Base-by-base conservation (phyloP, 2,329 filamentous ascomycete species). In the Knufia petricola region DNA sequence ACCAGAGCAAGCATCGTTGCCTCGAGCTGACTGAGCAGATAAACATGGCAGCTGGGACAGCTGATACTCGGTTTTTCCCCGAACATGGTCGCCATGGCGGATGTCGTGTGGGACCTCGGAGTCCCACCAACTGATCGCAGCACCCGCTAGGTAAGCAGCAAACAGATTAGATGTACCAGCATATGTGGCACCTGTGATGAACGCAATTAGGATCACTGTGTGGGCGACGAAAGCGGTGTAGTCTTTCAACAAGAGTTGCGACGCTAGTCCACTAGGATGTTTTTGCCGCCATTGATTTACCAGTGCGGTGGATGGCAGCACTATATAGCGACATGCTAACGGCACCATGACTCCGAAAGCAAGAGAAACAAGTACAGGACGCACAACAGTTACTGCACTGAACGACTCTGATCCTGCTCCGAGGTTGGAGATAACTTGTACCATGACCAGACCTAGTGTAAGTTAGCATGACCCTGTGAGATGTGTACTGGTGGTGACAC, bases 391-490 rank as follows among this genome's bases (percentile, higher is more conserved):
- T 3, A 66, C 56, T 1, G 65, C 63, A 36, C 55, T 64, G 52
- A 75, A 63, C 2, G 54, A 57, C 7, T 54, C 45, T 2, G 52
- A 46, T 38, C 52, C 56, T 39, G 61, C 47, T 64, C 82, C 74
- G 0, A 90, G 68, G 40, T 80, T 81, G 0, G 82, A 77, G 19
- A 92, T 82, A 39, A 90, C 75, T 55, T 86, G 78, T 0, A 87
- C 82, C 77, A 90, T 84, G 6, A 89, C 77, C 8, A 90, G 67
- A 23, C 84, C 85, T 1, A 30, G 7, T 7, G 13, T 7, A 7
- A 30, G 28, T 30, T 30, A 30, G 28, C 28, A 30, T 7, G 28
- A 7, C 28, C 28, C 28, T 7, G 28, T 7, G 28, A 13, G 28
- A 13, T n/a, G n/a, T n/a, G n/a, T n/a, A 30, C 7, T 13, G 28